Evolutionary conservation across 2,329 filamentous ascomycete genomes (phyloP), one percentile per base, ranked within the genome.

Genomic region (Aureobasidium namibiae): DNA sequence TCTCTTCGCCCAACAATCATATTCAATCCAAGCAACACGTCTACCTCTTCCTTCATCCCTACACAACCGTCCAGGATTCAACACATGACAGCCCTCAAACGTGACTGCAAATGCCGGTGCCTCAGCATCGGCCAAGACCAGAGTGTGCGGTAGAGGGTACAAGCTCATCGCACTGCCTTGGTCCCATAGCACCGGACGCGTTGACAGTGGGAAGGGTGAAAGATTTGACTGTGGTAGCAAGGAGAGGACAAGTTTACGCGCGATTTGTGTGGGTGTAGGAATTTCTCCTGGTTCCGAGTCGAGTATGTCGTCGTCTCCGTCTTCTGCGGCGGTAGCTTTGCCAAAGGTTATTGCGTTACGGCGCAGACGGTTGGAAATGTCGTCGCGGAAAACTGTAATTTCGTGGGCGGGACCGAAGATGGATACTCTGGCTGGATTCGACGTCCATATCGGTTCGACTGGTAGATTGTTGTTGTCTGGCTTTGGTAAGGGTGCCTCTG

Each of bases 61-160:
- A 34, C 95, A 80, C 52, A 99, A 73, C 50, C 82, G 80, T 6
- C 91, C 90, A 0, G 94, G 92, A 70, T 99, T 99, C 82, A 99
- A 86, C 34, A 96, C 92, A 75, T 94, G 89, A 69, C 94, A 97
- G 0, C 92, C 92, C 73, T 96, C 92, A 69, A 97, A 97, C 14
- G 89, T 95, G 64, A 96, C 78, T 57, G 87, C 88, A 68, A 96
- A 99, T 0, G 90, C 81, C 14, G 89, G 86, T 10, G 87, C 86
- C 42, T 92, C 89, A 0, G 87, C 79, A 73, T 99, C 94, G 1
- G 90, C 86, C 4, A 99, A 75, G 16, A 95, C 83, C 68, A 97
- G 77, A 0, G 89, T 85, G 21, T 89, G 92, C 1, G 94, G 94
- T 29, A 97, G 74, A 9, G 92, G 94, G 71, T 96, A 97, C 23